Base-by-base conservation (phyloP, 306 rosid species). In the Biancaea sappan region DNA sequence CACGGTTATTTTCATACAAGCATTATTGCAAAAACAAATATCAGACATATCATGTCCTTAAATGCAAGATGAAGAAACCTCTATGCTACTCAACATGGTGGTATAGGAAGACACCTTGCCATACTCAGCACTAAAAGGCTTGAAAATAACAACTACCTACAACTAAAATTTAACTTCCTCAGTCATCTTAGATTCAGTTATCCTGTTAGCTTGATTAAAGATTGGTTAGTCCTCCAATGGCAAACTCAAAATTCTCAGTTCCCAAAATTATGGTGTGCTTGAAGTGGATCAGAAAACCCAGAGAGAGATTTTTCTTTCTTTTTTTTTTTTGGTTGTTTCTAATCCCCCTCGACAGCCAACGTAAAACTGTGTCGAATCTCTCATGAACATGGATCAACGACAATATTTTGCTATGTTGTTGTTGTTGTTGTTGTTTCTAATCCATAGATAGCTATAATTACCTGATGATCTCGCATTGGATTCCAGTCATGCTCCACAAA, bases 401-500 rank as follows among this genome's bases (percentile, higher is more conserved):
- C n/a, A n/a, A n/a, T n/a, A n/a, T n/a, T n/a, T n/a, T n/a, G n/a
- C n/a, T n/a, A n/a, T n/a, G n/a, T n/a, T n/a, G n/a, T n/a, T n/a
- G n/a, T n/a, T n/a, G n/a, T n/a, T n/a, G n/a, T n/a, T n/a, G n/a
- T n/a, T n/a, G n/a, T n/a, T n/a, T n/a, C n/a, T n/a, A n/a, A n/a
- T n/a, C n/a, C n/a, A n/a, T 67, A 53, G 51, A 74, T 64, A 32
- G 65, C 44, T n/a, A n/a, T n/a, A 40, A 75, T 72, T 74, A 94
- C 98, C 97, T 91, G 98, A 82, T 78, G 97, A 82, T 94, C 98
- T 16, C 98, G 96, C 97, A 91, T 91, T 29, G 97, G 98, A 84
- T 94, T 94, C 98, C 98, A 94, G 73, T 94, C 98, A 59, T 94
- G 98, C 89, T 94, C 98, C 95, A 94, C 87, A 81, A 94, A 94